phyloP scores from a whole-genome alignment of 441 rosid genomes.

The Eutrema salsugineum region DNA sequence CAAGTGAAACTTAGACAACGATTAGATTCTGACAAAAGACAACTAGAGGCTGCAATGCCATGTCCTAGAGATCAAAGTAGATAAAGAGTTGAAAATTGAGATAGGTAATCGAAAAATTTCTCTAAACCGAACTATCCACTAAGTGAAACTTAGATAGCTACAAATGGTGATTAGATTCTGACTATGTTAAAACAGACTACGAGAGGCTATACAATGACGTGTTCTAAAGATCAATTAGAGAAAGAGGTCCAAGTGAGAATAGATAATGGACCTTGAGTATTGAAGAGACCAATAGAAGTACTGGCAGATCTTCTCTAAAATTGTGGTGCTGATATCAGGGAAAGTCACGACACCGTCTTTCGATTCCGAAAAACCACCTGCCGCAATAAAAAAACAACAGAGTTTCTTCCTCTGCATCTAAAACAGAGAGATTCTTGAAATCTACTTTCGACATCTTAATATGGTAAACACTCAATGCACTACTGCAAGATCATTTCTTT shows the following conservation, averaged over 20 bases:
- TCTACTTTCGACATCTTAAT: neutral
- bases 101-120: neutral
- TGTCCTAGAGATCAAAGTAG: neutral
- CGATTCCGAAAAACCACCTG: slow-evolving; percentile 83
- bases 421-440: neutral
- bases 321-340: slow-evolving; percentile 83
- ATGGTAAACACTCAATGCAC: neutral
- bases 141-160: too few relatives aligned
- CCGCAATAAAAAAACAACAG: neutral
- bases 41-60: neutral
- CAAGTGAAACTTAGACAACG: neutral
- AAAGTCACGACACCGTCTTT: slow-evolving; percentile 84
- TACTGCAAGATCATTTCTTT: neutral
- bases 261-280: slow-evolving; percentile 57
- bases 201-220: neutral
- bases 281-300: slow-evolving; percentile 96
- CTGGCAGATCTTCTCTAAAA: slow-evolving; percentile 94
- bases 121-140: too few relatives aligned
- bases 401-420: neutral
- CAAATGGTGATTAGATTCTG: neutral
- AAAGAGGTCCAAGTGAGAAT: neutral
- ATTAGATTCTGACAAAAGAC: neutral
- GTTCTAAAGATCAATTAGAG: neutral
- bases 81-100: neutral
- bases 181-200: neutral